Evolutionary conservation across 2,329 filamentous ascomycete genomes (phyloP).

Genomic region (Fusarium scirpi): DNA sequence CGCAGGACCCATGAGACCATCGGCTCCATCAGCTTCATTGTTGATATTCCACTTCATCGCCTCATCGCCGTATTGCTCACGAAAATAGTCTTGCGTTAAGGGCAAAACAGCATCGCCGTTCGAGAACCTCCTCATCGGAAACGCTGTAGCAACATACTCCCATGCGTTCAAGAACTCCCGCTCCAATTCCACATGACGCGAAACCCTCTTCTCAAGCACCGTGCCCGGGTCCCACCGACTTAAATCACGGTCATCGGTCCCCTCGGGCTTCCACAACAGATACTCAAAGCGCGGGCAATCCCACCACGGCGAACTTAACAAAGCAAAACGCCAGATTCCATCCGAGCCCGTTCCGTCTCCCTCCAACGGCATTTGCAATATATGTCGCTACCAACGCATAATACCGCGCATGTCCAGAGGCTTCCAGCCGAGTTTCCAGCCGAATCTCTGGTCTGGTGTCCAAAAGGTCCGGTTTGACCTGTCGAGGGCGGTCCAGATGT

Average conservation of each 20-base stretch:
- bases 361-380: slow-evolving; percentile 27
- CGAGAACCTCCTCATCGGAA: slow-evolving; percentile 40
- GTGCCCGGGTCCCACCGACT: background rate
- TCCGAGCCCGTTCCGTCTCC: slow-evolving; percentile 40
- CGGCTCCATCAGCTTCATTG: background rate
- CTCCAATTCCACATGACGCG: slow-evolving; percentile 35
- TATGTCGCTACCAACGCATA: slow-evolving; percentile 49
- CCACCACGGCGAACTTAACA: slow-evolving; percentile 47
- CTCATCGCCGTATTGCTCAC: background rate
- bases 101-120: slow-evolving; percentile 35
- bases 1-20: background rate
- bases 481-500: slow-evolving; percentile 47
- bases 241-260: background rate
- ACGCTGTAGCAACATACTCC: slow-evolving; percentile 33
- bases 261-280: slow-evolving; percentile 10
- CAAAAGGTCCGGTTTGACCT: slow-evolving; percentile 15
- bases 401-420: slow-evolving; percentile 12
- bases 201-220: background rate
- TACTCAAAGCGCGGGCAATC: slow-evolving; percentile 45
- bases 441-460: background rate
- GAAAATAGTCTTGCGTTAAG: slow-evolving; percentile 8
- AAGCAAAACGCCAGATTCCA: slow-evolving; percentile 41
- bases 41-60: slow-evolving; percentile 11
- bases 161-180: slow-evolving; percentile 43
- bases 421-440: background rate